A percentile compares a stretch with the other conserved stretches of the same genome.
Conservation (phyloP, 192 early-diverging fungal genomes). For the Paraglomus occultum region DNA sequence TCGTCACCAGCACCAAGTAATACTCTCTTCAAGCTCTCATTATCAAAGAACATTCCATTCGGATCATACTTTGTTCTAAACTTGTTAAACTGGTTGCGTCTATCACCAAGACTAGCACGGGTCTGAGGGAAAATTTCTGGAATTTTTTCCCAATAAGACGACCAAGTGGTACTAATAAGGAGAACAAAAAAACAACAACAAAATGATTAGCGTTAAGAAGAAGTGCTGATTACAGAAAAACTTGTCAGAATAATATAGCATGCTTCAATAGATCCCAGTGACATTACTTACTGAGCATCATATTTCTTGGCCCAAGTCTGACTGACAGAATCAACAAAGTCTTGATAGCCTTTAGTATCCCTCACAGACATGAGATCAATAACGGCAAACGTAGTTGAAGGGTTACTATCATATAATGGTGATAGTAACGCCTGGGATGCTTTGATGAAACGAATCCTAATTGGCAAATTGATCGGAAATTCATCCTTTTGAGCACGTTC, state of each 20-base stretch:
- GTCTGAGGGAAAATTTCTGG: slow-evolving; percentile 11
- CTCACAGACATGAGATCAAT: slow-evolving; percentile 29
- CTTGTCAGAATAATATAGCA: not conserved
- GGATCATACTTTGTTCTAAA: slow-evolving; percentile 40
- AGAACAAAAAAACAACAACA: slow-evolving; percentile 11
- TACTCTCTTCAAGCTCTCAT: slow-evolving; percentile 10
- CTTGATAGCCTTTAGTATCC: slow-evolving; percentile 32
- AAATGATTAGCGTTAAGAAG: not conserved
- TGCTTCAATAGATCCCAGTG: not conserved
- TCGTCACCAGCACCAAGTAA: not conserved
- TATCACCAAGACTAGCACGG: slow-evolving; percentile 19
- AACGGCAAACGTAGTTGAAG: slow-evolving; percentile 31
- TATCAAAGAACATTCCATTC: slow-evolving; percentile 36
- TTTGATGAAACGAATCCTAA: slow-evolving; percentile 34
- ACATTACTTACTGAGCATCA: slow-evolving; percentile 32
- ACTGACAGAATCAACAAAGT: slow-evolving; percentile 15
- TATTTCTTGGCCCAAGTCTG: slow-evolving; percentile 29
- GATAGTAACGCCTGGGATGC: slow-evolving; percentile 33
- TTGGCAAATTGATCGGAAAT: not conserved
- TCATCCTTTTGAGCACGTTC: not conserved
- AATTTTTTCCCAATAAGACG: slow-evolving; percentile 34
- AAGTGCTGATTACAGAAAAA: not conserved
- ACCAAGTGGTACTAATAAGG: slow-evolving; percentile 12
- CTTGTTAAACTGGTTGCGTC: slow-evolving; percentile 29
- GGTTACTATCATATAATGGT: slow-evolving; percentile 33